phyloP scores from a whole-genome alignment of 2,329 filamentous ascomycete genomes.

The Mollisia scopiformis region DNA sequence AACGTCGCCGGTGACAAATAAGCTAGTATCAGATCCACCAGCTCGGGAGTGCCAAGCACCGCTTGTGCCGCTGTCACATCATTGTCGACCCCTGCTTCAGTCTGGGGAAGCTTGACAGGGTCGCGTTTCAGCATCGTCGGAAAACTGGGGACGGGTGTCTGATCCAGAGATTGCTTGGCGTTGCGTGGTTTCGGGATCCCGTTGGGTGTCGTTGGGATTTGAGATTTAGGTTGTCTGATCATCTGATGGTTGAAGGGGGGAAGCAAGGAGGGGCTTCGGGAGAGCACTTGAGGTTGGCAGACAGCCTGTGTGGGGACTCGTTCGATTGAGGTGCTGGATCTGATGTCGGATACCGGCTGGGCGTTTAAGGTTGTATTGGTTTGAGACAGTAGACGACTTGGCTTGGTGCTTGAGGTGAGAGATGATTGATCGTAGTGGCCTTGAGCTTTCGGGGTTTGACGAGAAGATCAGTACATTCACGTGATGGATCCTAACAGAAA shows the following conservation, averaged over 20 bases:
- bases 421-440: no score
- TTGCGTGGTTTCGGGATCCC: background rate
- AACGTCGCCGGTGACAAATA: background rate
- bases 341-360: background rate
- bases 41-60: conserved; percentile 3
- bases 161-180: background rate
- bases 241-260: no score
- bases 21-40: background rate
- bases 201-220: background rate
- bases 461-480: no score
- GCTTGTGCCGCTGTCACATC: conserved; percentile 2
- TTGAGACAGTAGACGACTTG: background rate
- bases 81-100: no score
- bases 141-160: background rate
- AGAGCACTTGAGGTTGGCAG: background rate
- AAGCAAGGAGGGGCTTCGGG: background rate
- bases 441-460: no score
- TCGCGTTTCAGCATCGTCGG: background rate
- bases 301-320: no score
- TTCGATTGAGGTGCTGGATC: background rate
- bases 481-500: no score
- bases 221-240: no score
- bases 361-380: background rate
- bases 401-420: background rate
- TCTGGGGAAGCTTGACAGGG: background rate